These are phyloP conservation scores for Phaeosphaeriaceae sp. DNA, from an alignment of 2,329 filamentous ascomycete genomes.

Conservation along the genomic window DNA sequence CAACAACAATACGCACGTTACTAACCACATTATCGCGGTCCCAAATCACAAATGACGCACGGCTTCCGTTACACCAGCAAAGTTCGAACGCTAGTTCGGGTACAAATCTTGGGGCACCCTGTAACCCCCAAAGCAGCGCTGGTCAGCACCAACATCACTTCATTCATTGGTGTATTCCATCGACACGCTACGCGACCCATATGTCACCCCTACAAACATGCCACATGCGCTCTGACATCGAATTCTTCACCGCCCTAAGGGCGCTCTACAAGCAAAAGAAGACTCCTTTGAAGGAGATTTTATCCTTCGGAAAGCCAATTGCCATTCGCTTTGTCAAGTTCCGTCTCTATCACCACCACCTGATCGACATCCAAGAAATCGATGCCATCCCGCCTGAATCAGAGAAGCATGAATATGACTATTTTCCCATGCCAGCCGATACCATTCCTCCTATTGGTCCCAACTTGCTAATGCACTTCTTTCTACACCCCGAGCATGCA, in stretches of 20 bases:
- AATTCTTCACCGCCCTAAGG: not conserved
- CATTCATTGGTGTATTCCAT: not conserved
- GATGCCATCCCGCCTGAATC: not conserved
- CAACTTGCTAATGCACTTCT: not conserved
- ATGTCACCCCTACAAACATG: not conserved
- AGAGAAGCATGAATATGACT: not conserved
- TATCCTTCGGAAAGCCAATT: not conserved
- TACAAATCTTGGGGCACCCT: not conserved
- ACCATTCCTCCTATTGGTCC: not conserved
- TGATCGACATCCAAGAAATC: not conserved
- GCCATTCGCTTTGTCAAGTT: not conserved
- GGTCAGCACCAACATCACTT: not conserved
- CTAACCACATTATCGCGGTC: not conserved
- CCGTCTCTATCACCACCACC: not conserved
- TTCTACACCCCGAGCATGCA: not conserved
- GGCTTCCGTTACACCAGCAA: not conserved
- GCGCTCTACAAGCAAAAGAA: not conserved
- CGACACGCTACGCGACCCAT: not conserved
- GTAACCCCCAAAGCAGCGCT: not conserved
- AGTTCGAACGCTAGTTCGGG: not conserved
- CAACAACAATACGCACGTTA: not conserved
- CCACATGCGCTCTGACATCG: not conserved
- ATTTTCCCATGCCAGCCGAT: not conserved
- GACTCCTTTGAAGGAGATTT: not conserved
- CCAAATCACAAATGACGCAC: not conserved